Conservation (phyloP, 164 flowering plant genomes). For the Stephania yunnanensis region DNA sequence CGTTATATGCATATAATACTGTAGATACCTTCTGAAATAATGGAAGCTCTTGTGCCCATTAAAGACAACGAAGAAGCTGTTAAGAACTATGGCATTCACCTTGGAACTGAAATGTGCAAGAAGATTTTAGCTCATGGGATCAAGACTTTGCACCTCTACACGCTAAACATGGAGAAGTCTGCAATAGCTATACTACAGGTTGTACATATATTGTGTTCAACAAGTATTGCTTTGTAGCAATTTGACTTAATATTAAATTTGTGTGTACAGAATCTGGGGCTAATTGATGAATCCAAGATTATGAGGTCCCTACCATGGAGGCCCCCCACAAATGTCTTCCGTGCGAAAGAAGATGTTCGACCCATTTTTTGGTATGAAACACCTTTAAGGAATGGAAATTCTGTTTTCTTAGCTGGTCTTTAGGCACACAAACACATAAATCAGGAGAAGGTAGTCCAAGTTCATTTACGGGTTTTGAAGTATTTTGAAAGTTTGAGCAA, state of each 20-base stretch:
- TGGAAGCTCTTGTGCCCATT: conserved; percentile 83
- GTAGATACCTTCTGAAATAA: conserved; percentile 77
- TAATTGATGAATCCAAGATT: conserved; percentile 79
- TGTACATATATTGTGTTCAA: conserved; percentile 13
- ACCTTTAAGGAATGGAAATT: background rate
- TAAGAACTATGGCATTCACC: conserved; percentile 79
- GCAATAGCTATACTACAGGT: conserved; percentile 89
- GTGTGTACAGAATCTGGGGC: conserved; percentile 74
- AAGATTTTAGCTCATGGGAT: conserved; percentile 89
- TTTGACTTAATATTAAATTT: conserved; percentile 9
- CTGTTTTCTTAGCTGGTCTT: background rate
- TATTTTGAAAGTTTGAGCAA: background rate
- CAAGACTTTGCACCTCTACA: conserved; percentile 85
- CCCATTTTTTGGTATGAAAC: conserved; percentile 85
- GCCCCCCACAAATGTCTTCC: conserved; percentile 76
- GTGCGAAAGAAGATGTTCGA: conserved; percentile 84
- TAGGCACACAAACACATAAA: background rate
- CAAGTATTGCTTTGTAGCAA: background rate
- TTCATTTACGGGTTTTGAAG: background rate
- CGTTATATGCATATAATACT: conserved; percentile 7
- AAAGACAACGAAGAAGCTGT: conserved; percentile 99
- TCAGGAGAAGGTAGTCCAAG: background rate
- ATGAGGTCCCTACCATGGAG: conserved; percentile 90
- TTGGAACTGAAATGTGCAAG: conserved; percentile 98
- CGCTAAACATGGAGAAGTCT: conserved; percentile 91